A percentile compares a stretch with the other conserved stretches of the same genome.
phyloP scores from a whole-genome alignment of 1,139 yeast species.

The Yamadazyma diospyri region DNA sequence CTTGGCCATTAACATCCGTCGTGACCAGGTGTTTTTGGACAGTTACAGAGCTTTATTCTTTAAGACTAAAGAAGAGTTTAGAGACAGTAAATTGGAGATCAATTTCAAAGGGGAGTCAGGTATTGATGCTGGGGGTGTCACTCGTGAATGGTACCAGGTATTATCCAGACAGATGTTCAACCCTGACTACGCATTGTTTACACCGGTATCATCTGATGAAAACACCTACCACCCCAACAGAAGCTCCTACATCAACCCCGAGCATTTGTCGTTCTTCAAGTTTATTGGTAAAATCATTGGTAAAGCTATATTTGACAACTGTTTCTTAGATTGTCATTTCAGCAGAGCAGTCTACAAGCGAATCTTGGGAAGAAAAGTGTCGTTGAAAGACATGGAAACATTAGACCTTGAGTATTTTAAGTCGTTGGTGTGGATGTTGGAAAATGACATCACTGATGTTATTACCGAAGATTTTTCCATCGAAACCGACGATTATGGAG shows the following conservation, averaged over 20 bases:
- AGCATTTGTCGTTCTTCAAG: slow-evolving; percentile 87
- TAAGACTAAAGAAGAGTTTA: slow-evolving; percentile 74
- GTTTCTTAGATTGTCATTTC: slow-evolving; percentile 91
- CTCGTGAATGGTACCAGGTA: slow-evolving; percentile 97
- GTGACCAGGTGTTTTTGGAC: slow-evolving; percentile 91
- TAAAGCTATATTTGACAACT: slow-evolving; percentile 85
- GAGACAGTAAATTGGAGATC: slow-evolving; percentile 70
- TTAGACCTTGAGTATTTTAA: slow-evolving; percentile 90
- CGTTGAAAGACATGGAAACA: slow-evolving; percentile 92
- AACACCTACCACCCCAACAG: slow-evolving; percentile 96
- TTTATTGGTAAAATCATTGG: slow-evolving; percentile 94
- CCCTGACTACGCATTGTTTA: slow-evolving; percentile 90
- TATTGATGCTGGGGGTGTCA: slow-evolving; percentile 97
- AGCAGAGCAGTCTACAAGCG: slow-evolving; percentile 92
- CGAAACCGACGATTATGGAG: slow-evolving; percentile 94
- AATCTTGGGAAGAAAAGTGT: slow-evolving; percentile 74
- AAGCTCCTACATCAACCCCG: slow-evolving; percentile 90
- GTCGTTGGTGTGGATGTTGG: slow-evolving; percentile 93
- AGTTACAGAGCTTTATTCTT: slow-evolving; percentile 83
- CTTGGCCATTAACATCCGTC: slow-evolving; percentile 64
- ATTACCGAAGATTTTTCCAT: slow-evolving; percentile 95
- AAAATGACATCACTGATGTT: slow-evolving; percentile 93
- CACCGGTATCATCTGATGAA: slow-evolving; percentile 89
- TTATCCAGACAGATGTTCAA: slow-evolving; percentile 93
- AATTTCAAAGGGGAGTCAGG: slow-evolving; percentile 92